These are phyloP conservation scores for Halophytophthora batemanensis DNA, from an alignment of 352 stramenopile genomes.

Conservation along the genomic window DNA sequence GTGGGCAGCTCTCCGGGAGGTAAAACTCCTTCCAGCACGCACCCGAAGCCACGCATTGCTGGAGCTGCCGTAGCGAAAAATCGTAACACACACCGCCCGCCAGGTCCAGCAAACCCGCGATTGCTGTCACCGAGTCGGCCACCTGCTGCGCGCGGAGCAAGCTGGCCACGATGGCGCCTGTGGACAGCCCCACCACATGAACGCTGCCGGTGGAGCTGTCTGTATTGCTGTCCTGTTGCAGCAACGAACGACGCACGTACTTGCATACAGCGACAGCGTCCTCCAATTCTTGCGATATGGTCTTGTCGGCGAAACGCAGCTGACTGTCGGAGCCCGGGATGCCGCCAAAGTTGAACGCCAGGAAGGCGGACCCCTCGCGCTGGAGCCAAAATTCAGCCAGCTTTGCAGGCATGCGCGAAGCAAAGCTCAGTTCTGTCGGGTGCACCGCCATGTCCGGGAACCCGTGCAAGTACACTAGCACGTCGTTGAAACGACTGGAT, in stretches of 20 bases:
- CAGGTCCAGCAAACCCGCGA: constrained; percentile 59
- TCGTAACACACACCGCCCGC: constrained; percentile 49
- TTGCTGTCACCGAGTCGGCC: constrained; percentile 48
- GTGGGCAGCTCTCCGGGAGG: constrained; percentile 35
- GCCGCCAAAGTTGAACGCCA: constrained; percentile 71
- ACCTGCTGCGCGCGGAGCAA: constrained; percentile 43
- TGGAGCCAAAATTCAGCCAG: constrained; percentile 49
- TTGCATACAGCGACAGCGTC: constrained; percentile 51
- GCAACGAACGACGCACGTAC: constrained; percentile 31
- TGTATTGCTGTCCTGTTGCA: too few species aligned
- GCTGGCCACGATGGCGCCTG: constrained; percentile 63
- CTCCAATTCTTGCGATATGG: constrained; percentile 49
- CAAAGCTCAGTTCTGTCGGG: constrained; percentile 44
- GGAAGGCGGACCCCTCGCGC: constrained; percentile 21
- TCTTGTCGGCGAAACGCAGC: constrained; percentile 52
- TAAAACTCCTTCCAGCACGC: constrained; percentile 79
- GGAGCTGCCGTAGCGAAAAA: constrained; percentile 47
- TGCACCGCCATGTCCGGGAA: constrained; percentile 76
- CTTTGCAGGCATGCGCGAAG: constrained; percentile 55
- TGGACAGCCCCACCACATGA: constrained; percentile 68
- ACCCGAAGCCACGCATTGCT: constrained; percentile 31
- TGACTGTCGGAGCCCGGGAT: constrained; percentile 57
- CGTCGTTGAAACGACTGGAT: constrained; percentile 25
- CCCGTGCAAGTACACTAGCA: constrained; percentile 70
- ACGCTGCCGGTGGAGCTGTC: constrained; percentile 25